Evolutionary conservation across 495 filamentous ascomycete genomes (phyloP), one percentile per base, ranked within the genome.

Genomic region (Neohortaea acidophila): DNA sequence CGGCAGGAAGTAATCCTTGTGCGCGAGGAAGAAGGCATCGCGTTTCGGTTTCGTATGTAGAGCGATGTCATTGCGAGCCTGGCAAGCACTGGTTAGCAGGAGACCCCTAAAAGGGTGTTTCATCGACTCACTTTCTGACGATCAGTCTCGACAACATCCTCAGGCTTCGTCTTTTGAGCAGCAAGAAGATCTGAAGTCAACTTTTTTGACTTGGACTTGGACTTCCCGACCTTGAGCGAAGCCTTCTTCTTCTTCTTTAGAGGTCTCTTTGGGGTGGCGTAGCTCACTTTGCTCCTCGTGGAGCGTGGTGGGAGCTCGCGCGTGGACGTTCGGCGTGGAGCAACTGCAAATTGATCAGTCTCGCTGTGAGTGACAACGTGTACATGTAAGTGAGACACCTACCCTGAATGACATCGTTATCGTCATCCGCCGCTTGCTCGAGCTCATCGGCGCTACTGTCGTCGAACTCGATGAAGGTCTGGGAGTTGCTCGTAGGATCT

Each of bases 1-100:
- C 11, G 71, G 61, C 18, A 71, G 51, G 54, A 73, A 72, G 36
- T 60, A 52, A 5, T 70, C 53, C 41, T 64, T 63, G 44, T 74
- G 62, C 13, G 64, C 54, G 0, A 72, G 35, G 19, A 73, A 55
- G 49, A 72, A 75, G 1, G 57, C 57, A 34, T 66, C 56, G 39
- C 67, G 59, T 44, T 61, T 66, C 3, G 49, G 52, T 21, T 56
- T 62, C n/a, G 64, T 67, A 19, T 60, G 58, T 12, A 47, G 53
- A 13, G 60, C 59, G 36, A 72, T 68, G 19, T 62, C 56, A n/a
- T 62, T 52, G 31, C 66, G 54, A 19, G 71, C 59, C 10, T n/a
- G n/a, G n/a, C n/a, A n/a, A n/a, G n/a, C n/a, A n/a, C n/a, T n/a
- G n/a, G n/a, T n/a, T n/a, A n/a, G n/a, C n/a, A n/a, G n/a, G n/a